These are phyloP conservation scores for Syzygium aqueum DNA, from an alignment of 345 rosid species.

Conservation along the genomic window DNA sequence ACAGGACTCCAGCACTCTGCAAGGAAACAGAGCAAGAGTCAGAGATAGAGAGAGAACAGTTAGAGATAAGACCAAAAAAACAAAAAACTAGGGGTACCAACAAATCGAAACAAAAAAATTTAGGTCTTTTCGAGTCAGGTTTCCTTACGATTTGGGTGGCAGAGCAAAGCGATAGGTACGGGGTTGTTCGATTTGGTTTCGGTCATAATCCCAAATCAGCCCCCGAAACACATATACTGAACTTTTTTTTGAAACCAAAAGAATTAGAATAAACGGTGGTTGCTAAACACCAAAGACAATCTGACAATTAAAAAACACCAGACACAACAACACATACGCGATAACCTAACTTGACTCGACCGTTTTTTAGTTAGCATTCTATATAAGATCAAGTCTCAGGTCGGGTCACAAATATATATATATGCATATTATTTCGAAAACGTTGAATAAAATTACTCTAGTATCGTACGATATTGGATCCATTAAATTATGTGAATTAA, in stretches of 20 bases:
- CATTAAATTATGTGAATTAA: no score
- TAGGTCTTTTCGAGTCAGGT: not conserved
- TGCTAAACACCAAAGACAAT: no score
- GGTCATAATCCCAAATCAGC: not conserved
- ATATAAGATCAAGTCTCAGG: no score
- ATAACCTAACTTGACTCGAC: not conserved
- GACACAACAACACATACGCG: not conserved
- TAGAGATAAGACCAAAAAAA: not conserved
- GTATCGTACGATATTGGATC: no score
- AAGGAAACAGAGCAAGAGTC: not conserved
- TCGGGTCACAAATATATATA: no score
- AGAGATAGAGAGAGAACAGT: no score
- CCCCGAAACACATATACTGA: no score
- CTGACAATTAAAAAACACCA: not conserved
- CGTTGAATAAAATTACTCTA: no score
- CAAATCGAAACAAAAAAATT: fast-evolving
- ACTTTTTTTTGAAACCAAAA: not conserved
- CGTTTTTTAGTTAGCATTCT: not conserved
- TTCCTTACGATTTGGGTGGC: not conserved
- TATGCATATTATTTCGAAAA: no score
- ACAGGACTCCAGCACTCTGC: not conserved
- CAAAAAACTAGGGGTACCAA: not conserved
- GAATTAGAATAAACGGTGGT: not conserved
- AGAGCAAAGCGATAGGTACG: not conserved
- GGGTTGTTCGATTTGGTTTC: not conserved